Conservation (phyloP, 768 basidiomycete species). For the Cystofilobasidium capitatum region DNA sequence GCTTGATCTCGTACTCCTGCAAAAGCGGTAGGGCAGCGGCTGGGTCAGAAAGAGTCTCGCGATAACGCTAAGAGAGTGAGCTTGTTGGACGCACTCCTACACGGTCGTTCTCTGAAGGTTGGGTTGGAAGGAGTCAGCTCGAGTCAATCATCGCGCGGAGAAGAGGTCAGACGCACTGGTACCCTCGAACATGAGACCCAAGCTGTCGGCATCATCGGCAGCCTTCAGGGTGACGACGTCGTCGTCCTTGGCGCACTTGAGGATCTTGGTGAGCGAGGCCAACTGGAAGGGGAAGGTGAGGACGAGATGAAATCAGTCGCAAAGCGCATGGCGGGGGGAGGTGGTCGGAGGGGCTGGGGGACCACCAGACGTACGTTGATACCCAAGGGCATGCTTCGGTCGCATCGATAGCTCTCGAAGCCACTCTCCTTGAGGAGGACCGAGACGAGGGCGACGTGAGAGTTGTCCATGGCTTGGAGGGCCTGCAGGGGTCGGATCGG, state of each 20-base stretch:
- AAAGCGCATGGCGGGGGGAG: not conserved
- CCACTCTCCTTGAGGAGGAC: constrained; percentile 68
- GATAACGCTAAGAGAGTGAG: not conserved
- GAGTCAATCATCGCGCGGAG: not conserved
- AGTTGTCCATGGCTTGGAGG: constrained; percentile 99
- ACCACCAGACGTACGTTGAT: constrained; percentile 37
- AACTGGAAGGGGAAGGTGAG: constrained; percentile 73
- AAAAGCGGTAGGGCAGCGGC: not conserved
- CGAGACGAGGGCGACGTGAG: constrained; percentile 91
- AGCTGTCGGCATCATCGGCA: constrained; percentile 74
- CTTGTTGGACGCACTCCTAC: constrained; percentile 48
- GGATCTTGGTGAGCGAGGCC: constrained; percentile 78
- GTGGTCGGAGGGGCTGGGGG: not conserved
- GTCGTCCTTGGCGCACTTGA: constrained; percentile 95
- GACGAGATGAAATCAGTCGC: not conserved
- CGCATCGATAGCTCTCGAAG: constrained; percentile 80
- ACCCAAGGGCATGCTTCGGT: constrained; percentile 64
- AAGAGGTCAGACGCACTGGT: constrained; percentile 51
- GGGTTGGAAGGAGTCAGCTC: constrained; percentile 2
- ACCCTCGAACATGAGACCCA: constrained; percentile 82
- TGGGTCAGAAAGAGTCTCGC: not conserved
- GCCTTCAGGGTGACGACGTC: constrained; percentile 86
- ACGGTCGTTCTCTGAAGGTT: constrained; percentile 64
- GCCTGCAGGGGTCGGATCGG: constrained; percentile 42
- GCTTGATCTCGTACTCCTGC: constrained; percentile 89